Conservation (phyloP, 805 yeast species). For the Saccharomyces eubayanus region DNA sequence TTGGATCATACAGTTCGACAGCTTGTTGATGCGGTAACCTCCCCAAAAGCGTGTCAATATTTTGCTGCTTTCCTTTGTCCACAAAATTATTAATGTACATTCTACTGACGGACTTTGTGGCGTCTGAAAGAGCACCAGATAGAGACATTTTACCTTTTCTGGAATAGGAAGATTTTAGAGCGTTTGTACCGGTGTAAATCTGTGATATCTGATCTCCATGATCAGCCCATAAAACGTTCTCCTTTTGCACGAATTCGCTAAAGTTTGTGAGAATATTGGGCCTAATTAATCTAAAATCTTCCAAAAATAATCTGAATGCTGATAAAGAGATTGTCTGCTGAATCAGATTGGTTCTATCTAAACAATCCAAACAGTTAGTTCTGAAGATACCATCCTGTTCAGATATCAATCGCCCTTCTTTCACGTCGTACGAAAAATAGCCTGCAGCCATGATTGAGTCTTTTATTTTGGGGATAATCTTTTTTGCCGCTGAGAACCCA, state of each 20-base stretch:
- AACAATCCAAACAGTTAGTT: conserved; percentile 87
- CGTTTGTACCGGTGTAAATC: conserved; percentile 96
- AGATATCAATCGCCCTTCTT: conserved; percentile 43
- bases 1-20: conserved; percentile 77
- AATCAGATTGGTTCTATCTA: conserved; percentile 85
- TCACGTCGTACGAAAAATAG: conserved; percentile 65
- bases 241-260: conserved; percentile 57
- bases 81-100: conserved; percentile 92
- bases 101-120: conserved; percentile 88
- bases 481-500: conserved; percentile 75
- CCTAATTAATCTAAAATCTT: conserved; percentile 32
- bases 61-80: conserved; percentile 79
- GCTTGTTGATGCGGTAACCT: conserved; percentile 59
- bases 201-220: conserved; percentile 95
- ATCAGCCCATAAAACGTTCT: conserved; percentile 92
- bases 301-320: conserved; percentile 49
- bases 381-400: conserved; percentile 88
- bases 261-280: conserved; percentile 23
- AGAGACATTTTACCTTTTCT: conserved; percentile 92
- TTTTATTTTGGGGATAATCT: conserved; percentile 53
- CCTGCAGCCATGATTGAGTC: conserved; percentile 70
- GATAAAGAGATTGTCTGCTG: conserved; percentile 74
- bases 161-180: conserved; percentile 86
- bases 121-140: conserved; percentile 93
- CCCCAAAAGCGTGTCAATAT: conserved; percentile 81